These are phyloP conservation scores for Ustilago loliicola DNA, from an alignment of 1,284 basidiomycete species.

Conservation along the genomic window DNA sequence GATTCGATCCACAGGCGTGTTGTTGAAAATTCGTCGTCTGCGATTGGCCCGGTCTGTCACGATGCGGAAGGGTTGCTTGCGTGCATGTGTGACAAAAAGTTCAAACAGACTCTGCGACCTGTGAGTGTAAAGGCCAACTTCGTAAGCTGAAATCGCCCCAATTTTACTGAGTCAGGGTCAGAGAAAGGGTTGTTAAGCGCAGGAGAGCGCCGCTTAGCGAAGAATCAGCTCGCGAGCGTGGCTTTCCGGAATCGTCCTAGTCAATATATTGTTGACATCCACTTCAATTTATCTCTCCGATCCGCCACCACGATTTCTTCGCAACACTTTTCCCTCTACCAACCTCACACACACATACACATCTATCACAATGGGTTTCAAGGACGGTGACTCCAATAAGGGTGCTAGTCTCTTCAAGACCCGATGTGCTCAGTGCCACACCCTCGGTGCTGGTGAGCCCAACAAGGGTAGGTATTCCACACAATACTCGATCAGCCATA, in stretches of 20 bases:
- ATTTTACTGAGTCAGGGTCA: conserved; percentile 14
- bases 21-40: conserved; percentile 4
- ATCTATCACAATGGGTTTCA: conserved; percentile 57
- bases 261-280: conserved; percentile 19
- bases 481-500: neutral
- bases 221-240: neutral
- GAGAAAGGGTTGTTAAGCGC: conserved; percentile 3
- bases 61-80: conserved; percentile 1
- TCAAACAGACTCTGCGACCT: too few species aligned
- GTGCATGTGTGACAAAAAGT: neutral
- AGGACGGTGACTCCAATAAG: conserved; percentile 65
- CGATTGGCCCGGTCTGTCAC: conserved; percentile 15
- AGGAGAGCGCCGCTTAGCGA: conserved; percentile 3
- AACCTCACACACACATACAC: conserved; percentile 9
- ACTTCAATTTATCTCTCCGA: neutral
- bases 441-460: conserved; percentile 83
- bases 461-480: conserved; percentile 75
- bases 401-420: conserved; percentile 74
- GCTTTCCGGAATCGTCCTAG: conserved; percentile 11
- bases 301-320: conserved; percentile 17
- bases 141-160: conserved; percentile 28
- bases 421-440: conserved; percentile 98
- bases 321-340: neutral
- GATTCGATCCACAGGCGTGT: conserved; percentile 2
- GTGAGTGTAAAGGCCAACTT: too few species aligned